Base-by-base conservation (phyloP, 768 basidiomycete genomes). In the Naganishia onofrii region DNA sequence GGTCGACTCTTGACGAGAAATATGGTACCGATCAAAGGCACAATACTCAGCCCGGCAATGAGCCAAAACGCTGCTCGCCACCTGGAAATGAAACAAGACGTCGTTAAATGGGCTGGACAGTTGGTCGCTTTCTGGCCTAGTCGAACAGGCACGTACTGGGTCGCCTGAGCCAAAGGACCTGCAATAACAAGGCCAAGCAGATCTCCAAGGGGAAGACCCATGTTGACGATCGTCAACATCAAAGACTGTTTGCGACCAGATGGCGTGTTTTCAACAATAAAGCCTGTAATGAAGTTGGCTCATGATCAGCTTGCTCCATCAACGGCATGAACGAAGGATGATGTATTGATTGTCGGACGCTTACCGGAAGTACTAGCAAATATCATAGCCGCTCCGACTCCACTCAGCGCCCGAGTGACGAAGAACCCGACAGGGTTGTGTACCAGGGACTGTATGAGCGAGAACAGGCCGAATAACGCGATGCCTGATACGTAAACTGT, bases 61-160 rank as follows among this genome's bases (percentile, higher is more conserved):
- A 31, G 15, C 56, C 56, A 57, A 31, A 32, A 57, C 21, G 56
- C 56, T 32, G 56, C 56, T 9, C 56, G 56, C 56, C 56, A 57
- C 32, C 56, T 57, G 17, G 28, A 6, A 12, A 36, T 4, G 44
- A 15, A 46, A 46, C 15, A n/a, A n/a, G n/a, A n/a, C n/a, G n/a
- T n/a, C n/a, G n/a, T n/a, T n/a, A n/a, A n/a, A n/a, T n/a, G n/a
- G n/a, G n/a, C n/a, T n/a, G n/a, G n/a, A n/a, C n/a, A n/a, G n/a
- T n/a, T n/a, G n/a, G 44, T 36, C 12, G 34, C 34, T 4, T 4
- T 36, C 34, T 15, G 21, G n/a, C 13, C 44, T 46, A 46, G 44
- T 46, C n/a, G n/a, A n/a, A 36, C 34, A 4, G 15, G 17, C 5
- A 54, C 53, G 4, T 26, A 54, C 53, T 54, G 7, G 7, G 53